Conservation (phyloP, 331 rosid species). For the Malus hybrid region DNA sequence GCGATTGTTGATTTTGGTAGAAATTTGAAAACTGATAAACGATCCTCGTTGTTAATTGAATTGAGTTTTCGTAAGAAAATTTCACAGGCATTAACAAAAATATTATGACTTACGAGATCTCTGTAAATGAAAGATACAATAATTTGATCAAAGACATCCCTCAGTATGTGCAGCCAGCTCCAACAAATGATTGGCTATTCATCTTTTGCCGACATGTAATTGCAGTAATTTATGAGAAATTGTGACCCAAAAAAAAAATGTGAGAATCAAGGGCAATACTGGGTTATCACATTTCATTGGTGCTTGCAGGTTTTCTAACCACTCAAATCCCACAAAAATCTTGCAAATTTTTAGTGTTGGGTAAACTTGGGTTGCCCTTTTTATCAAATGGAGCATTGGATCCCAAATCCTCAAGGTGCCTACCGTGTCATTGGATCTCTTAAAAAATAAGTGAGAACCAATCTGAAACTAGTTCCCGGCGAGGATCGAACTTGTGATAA, state of each 20-base stretch:
- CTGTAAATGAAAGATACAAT: neutral
- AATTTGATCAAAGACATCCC: neutral
- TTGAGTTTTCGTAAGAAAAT: neutral
- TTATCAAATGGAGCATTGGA: neutral
- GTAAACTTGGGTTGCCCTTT: neutral
- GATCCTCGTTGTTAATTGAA: neutral
- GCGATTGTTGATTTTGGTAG: neutral
- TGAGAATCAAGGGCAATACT: neutral
- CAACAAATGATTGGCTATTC: neutral
- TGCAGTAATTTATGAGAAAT: too few species aligned
- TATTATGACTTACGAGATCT: too few species aligned
- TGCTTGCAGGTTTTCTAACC: neutral
- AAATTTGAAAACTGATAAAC: neutral
- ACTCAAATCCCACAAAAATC: neutral
- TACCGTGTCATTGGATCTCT: neutral
- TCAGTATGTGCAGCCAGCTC: neutral
- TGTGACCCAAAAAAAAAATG: too few species aligned
- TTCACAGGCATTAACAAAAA: too few species aligned
- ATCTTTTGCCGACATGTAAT: neutral
- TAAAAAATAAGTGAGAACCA: neutral
- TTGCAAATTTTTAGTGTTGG: neutral
- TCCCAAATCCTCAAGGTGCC: neutral
- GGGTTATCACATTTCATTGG: neutral
- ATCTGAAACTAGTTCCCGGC: neutral
- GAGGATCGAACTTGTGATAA: too few species aligned